phyloP scores from a whole-genome alignment of 352 stramenopile species.

The Globisporangium barbulae region DNA sequence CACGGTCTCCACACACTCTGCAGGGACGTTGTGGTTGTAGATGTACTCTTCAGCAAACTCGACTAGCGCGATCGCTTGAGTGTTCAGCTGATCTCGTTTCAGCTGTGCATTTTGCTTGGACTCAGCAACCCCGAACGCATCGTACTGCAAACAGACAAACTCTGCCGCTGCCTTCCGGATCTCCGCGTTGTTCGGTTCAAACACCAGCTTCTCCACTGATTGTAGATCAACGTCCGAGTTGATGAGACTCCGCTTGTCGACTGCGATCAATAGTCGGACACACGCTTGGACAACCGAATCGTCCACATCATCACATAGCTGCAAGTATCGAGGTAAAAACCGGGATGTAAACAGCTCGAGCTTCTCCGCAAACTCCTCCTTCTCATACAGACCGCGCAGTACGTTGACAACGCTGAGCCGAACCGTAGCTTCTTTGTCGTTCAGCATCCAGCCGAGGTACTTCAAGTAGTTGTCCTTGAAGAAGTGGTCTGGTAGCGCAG shows the following conservation, averaged over 20 bases:
- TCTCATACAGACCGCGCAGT: slow-evolving; percentile 83
- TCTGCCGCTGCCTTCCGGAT: slow-evolving; percentile 81
- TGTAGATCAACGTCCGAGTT: slow-evolving; percentile 74
- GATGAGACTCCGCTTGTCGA: slow-evolving; percentile 82
- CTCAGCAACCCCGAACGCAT: slow-evolving; percentile 80
- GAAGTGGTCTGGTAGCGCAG: slow-evolving; percentile 87
- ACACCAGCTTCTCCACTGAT: slow-evolving; percentile 78
- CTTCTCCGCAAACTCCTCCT: slow-evolving; percentile 57
- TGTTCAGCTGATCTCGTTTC: slow-evolving; percentile 81
- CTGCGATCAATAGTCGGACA: slow-evolving; percentile 72
- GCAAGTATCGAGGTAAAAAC: slow-evolving; percentile 73
- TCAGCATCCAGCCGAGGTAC: slow-evolving; percentile 95
- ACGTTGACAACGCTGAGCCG: slow-evolving; percentile 79
- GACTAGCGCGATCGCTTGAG: slow-evolving; percentile 85
- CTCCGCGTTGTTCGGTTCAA: slow-evolving; percentile 60
- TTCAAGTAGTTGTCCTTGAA: slow-evolving; percentile 94
- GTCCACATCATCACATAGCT: slow-evolving; percentile 82
- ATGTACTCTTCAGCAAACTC: slow-evolving; percentile 88
- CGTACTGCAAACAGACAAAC: slow-evolving; percentile 87
- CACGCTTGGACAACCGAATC: slow-evolving; percentile 62
- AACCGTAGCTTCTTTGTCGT: slow-evolving; percentile 86
- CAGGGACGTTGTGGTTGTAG: slow-evolving; percentile 55
- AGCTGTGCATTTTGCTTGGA: slow-evolving; percentile 58
- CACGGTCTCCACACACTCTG: slow-evolving; percentile 63
- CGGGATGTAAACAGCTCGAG: slow-evolving; percentile 79